Base-by-base conservation (phyloP, 768 basidiomycete genomes). In the Tricholoma furcatifolium region DNA sequence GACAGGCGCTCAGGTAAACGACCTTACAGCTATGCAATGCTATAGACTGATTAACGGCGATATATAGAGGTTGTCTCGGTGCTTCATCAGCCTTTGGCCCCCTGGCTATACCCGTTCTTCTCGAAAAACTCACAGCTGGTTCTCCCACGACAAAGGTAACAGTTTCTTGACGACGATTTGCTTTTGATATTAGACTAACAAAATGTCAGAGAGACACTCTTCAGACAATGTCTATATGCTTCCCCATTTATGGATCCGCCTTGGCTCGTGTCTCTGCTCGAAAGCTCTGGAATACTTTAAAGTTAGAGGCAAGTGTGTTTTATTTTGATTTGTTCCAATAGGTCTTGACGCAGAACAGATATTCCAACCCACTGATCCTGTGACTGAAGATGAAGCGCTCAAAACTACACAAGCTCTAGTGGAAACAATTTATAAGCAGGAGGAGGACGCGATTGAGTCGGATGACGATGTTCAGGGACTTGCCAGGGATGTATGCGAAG, bases 261-360 rank as follows among this genome's bases (percentile, higher is more conserved):
- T 69, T 84, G 3, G 84, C 83, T 2, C 77, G 79, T 12, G 78
- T 79, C 9, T 79, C 80, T 51, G 88, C 88, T 1, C 75, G 77
- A 3, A 87, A 93, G 57, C 68, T 98, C n/a, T 97, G 94, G 93
- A 94, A 87, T 66, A 78, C 87, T 0, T 67, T 98, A 31, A 96
- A 93, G 65, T 77, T 98, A 21, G 97, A 98, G 80, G 95, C 90
- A 52, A 50, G 50, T 40, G 41, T 20, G 27, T 47, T 38, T 17
- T 43, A 12, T n/a, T 27, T 54, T 32, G 21, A 10, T 20, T n/a
- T 36, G 2, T 21, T 54, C 21, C 23, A 49, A 41, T 36, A 8
- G 12, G 17, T 32, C 3, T 50, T 60, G 42, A 23, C 23, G 35
- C 38, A 12, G 42, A 45, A 17, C 58, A 98, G 93, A 89, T 98